These are phyloP conservation scores for Pseudonitzschia pungens DNA, from an alignment of 108 stramenopile species.

Conservation along the genomic window DNA sequence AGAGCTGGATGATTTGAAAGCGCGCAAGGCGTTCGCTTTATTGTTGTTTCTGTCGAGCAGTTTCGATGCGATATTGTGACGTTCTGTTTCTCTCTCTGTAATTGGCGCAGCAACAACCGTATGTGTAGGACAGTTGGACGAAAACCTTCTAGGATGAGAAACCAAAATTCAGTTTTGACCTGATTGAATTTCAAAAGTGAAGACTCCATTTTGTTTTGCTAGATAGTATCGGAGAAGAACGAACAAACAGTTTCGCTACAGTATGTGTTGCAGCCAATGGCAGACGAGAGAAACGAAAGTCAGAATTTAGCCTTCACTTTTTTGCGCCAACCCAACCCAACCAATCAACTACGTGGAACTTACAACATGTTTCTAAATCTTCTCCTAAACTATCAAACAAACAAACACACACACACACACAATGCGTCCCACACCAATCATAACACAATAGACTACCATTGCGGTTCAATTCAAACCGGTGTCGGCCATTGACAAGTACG, in stretches of 20 bases:
- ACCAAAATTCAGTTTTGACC: conserved; percentile 5
- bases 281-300: too few relatives aligned
- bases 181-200: conserved; percentile 10
- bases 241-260: background rate
- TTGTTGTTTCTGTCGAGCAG: too few relatives aligned
- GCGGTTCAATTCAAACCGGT: conserved; percentile 46
- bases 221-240: conserved; percentile 69
- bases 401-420: too few relatives aligned
- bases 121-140: background rate
- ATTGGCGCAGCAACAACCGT: background rate
- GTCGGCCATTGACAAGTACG: conserved; percentile 26
- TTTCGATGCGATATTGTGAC: background rate
- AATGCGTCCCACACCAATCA: background rate
- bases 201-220: conserved; percentile 31
- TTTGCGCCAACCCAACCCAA: too few relatives aligned
- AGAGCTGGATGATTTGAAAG: conserved; percentile 5
- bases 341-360: too few relatives aligned
- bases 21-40: too few relatives aligned
- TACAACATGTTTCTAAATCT: too few relatives aligned
- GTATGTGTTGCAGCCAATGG: too few relatives aligned
- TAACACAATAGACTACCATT: conserved; percentile 38
- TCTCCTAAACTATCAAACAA: background rate
- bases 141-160: background rate
- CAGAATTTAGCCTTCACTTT: too few relatives aligned
- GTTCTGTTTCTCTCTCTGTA: background rate